A percentile compares a stretch with the other conserved stretches of the same genome.
Conservation (phyloP, 2,329 filamentous ascomycete species). For the Apiospora arundinis region DNA sequence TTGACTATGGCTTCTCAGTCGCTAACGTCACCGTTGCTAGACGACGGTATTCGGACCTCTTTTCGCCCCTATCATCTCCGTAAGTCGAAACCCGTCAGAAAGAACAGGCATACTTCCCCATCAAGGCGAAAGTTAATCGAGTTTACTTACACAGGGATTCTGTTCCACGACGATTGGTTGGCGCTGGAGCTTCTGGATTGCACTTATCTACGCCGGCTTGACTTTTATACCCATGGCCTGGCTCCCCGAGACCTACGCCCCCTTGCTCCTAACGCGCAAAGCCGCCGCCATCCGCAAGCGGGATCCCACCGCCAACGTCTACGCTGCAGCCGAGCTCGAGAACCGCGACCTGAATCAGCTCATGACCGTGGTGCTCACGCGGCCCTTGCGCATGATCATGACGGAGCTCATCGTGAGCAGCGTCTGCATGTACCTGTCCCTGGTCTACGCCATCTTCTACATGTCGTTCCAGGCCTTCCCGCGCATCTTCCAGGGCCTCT, state of each 20-base stretch:
- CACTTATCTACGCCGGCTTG: constrained; percentile 68
- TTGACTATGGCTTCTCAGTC: background rate
- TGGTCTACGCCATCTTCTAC: constrained; percentile 71
- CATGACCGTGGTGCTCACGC: constrained; percentile 71
- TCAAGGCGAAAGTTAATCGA: background rate
- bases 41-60: constrained; percentile 70
- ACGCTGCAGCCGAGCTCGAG: constrained; percentile 70
- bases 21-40: constrained; percentile 36
- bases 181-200: constrained; percentile 76
- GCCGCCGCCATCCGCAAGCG: constrained; percentile 63
- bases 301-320: constrained; percentile 56
- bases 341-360: constrained; percentile 62
- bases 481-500: constrained; percentile 69
- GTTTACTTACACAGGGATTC: constrained; percentile 51
- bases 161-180: constrained; percentile 64
- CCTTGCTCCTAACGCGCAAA: constrained; percentile 61
- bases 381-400: constrained; percentile 74
- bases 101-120: background rate
- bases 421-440: constrained; percentile 72
- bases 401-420: constrained; percentile 77
- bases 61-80: constrained; percentile 67
- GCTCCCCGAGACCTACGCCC: constrained; percentile 69
- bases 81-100: background rate
- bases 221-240: constrained; percentile 66
- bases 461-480: constrained; percentile 81